Evolutionary conservation across 2,329 filamentous ascomycete genomes (phyloP), one percentile per base, ranked within the genome.

Genomic region (Diaporthe citriasiana): DNA sequence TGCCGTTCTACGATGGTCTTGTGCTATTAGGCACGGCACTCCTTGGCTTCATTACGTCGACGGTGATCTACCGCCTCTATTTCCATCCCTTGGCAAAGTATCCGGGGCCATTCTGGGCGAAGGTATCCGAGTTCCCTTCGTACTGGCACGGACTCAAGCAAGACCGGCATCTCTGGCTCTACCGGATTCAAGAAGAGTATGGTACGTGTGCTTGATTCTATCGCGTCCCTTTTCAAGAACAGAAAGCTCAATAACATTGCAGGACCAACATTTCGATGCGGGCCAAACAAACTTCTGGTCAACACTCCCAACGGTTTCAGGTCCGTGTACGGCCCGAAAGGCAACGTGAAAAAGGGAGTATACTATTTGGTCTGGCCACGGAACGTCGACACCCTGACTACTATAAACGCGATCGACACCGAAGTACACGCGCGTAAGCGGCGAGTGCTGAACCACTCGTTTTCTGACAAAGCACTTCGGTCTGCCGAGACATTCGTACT

Each of bases 381-480:
- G 9, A 68, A 60, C 30, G 47, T 40, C 1, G 60, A 76, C 12
- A 55, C 57, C 27, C 12, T 71, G 71, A 86, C 84, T 70, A 85
- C 85, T 12, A 82, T 86, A 74, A 84, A 85, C 75, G 81, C 78
- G 0, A 85, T 85, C 47, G 83, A 85, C 66, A 85, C 85, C 76
- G 75, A 78, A 0, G 79, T 83, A 50, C 85, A 86, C 65, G 84
- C 83, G 4, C 82, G 84, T 56, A 85, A 86, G 76, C 78, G 85
- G 15, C 80, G 85, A 17, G 84, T 87, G 4, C 79, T 87, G 25
- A 83, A 82, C 47, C 83, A 84, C 66, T 84, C 84, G 0, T 86
- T 87, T 76, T 84, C 83, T 0, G 84, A 85, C 4, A 77, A 80
- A 38, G 85, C 85, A 3, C 76, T 86, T 45, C 85, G 83, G 76